Evolutionary conservation across 2,329 filamentous ascomycete species (phyloP), one percentile per base, ranked within the genome.

Genomic region (Thelonectria rubi): DNA sequence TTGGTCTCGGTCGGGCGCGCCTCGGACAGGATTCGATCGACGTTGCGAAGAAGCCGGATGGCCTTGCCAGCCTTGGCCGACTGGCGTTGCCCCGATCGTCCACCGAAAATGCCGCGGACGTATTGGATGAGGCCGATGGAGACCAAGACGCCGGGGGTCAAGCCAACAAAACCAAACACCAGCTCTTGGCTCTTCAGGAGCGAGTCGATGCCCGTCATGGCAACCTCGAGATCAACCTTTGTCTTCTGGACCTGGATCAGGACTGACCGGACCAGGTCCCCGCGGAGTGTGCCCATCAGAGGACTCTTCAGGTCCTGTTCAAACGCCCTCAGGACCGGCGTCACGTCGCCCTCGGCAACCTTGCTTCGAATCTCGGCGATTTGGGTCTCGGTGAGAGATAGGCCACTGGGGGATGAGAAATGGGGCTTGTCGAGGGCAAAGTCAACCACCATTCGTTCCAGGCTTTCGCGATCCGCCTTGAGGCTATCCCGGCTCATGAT

Each of bases 241-340:
- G 95, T 98, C 83, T 99, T 99, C 73, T 99, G 95, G 39, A 99
- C 90, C 74, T 99, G 95, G 57, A 99, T 98, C 46, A 99, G 83
- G 26, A 99, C 86, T 5, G 94, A 93, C 53, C 94, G 89, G 37
- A 98, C 86, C 26, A 99, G 84, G 71, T 98, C 94, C 11, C 95
- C 95, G 30, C 88, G 86, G 17, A 99, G 78, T 0, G 94, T 92
- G 8, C 94, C 94, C 56, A 89, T 82, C 63, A 99, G 88, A 1
- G 95, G 95, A 48, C 83, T 90, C 54, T 91, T 86, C 43, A 99
- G 82, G 69, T 97, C 94, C 73, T 91, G 89, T 74, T 99, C 95
- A 74, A 97, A 99, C 0, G 94, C 95, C 69, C 86, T 91, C 18
- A 99, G 82, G 1, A 99, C 92, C 0, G 94, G 92, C 0, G 95